Evolutionary conservation across 2,329 filamentous ascomycete species (phyloP).

Genomic region (Lachnellula cervina): DNA sequence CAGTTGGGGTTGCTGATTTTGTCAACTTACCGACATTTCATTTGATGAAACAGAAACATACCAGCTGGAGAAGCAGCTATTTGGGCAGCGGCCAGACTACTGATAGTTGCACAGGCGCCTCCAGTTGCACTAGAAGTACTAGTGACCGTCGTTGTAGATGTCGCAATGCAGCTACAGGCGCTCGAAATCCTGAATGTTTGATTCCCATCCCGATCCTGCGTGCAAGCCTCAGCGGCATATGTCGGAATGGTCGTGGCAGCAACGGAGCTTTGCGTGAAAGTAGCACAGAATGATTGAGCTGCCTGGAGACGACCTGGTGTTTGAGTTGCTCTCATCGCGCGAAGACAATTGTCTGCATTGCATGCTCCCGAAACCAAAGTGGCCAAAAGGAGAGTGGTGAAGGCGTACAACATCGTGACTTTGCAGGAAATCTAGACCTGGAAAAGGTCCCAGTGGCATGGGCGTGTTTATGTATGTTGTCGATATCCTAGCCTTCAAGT

Average conservation of each 20-base stretch:
- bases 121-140: slow-evolving; percentile 5
- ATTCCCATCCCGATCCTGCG: slow-evolving; percentile 14
- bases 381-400: slow-evolving; percentile 10
- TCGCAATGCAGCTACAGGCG: slow-evolving; percentile 21
- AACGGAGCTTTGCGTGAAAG: slow-evolving; percentile 16
- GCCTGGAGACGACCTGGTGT: slow-evolving; percentile 31
- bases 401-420: slow-evolving; percentile 11
- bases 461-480: background rate
- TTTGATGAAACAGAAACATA: slow-evolving; percentile 5
- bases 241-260: slow-evolving; percentile 11
- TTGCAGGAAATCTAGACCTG: too few species aligned
- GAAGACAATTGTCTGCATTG: slow-evolving; percentile 36
- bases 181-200: slow-evolving; percentile 13
- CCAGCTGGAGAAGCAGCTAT: slow-evolving; percentile 18
- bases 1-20: slow-evolving; percentile 22
- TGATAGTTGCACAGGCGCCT: slow-evolving; percentile 26
- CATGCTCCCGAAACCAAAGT: slow-evolving; percentile 21
- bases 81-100: slow-evolving; percentile 22
- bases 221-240: slow-evolving; percentile 15
- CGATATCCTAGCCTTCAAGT: background rate
- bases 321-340: slow-evolving; percentile 34
- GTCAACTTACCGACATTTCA: background rate
- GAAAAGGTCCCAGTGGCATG: background rate
- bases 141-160: slow-evolving; percentile 3
- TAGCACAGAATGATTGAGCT: slow-evolving; percentile 33